phyloP scores from a whole-genome alignment of 228 moss, liverwort and hornwort genomes.

The Sphagnum magellanicum region DNA sequence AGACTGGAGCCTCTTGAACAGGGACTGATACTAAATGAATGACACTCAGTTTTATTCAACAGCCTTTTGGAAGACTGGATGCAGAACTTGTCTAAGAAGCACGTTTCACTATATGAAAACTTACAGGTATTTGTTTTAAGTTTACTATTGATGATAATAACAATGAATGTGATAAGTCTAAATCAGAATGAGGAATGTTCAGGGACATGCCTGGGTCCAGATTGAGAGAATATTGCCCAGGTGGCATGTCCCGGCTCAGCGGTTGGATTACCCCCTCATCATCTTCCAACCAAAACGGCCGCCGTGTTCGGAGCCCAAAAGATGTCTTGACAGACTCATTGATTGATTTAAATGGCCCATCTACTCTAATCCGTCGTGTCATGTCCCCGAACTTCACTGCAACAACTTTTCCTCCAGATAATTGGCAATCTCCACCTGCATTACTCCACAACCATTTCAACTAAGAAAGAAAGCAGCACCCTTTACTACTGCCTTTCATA shows the following conservation, averaged over 20 bases:
- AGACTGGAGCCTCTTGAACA: too few relatives aligned
- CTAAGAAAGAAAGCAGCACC: background rate
- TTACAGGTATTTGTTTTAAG: too few relatives aligned
- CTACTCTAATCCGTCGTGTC: slow-evolving; percentile 74
- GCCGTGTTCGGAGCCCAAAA: slow-evolving; percentile 85
- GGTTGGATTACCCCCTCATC: slow-evolving; percentile 94
- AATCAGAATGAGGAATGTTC: background rate
- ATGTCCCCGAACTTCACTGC: slow-evolving; percentile 73
- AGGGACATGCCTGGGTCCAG: slow-evolving; percentile 69
- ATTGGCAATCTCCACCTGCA: slow-evolving; percentile 64
- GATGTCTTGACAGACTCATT: slow-evolving; percentile 91
- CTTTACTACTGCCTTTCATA: background rate
- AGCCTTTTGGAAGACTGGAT: too few relatives aligned
- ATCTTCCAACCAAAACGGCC: slow-evolving; percentile 95
- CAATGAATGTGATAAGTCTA: background rate
- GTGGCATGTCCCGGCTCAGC: slow-evolving; percentile 86
- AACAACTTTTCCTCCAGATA: slow-evolving; percentile 68
- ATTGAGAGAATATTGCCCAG: slow-evolving; percentile 71
- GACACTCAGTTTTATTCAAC: too few relatives aligned
- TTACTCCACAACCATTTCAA: slow-evolving; percentile 11
- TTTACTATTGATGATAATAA: too few relatives aligned
- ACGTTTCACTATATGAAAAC: too few relatives aligned
- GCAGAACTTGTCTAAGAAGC: too few relatives aligned
- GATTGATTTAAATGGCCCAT: slow-evolving; percentile 95
- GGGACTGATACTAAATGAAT: too few relatives aligned